Evolutionary conservation across 1,139 yeast species (phyloP), one percentile per base, ranked within the genome.

Genomic region (Kurtzmaniella natalensis): DNA sequence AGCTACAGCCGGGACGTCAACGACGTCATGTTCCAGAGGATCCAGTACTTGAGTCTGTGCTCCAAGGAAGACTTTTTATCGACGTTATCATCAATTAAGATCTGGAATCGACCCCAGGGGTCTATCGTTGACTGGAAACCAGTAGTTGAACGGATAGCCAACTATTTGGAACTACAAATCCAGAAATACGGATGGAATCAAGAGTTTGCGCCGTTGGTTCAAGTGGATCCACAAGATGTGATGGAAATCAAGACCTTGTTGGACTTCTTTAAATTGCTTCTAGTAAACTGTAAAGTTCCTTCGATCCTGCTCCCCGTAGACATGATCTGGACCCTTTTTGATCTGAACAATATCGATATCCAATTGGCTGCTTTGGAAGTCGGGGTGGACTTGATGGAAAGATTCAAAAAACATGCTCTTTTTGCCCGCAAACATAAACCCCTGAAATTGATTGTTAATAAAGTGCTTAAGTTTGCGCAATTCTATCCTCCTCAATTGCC

Each of bases 121-220:
- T 89, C 85, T 45, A 57, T 89, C 30, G 72, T 73, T 44, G 81
- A 80, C 40, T 89, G 95, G 94, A 72, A 85, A 15, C 72, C 81
- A 0, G 76, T 86, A 1, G 63, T 89, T 44, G 83, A 88, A 54
- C 67, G 81, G 44, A 78, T 88, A 47, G 96, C 88, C 51, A 71
- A 65, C 10, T 69, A 85, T 14, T 61, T 86, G 37, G 84, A 79
- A 35, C 45, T 47, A 4, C 59, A 71, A 26, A 72, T 82, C 18
- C 56, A 57, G 10, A 74, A 74, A 42, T 83, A 86, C 48, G 69
- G 65, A 5, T 67, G 83, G 30, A 64, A 63, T 21, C 64, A 68
- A 13, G 74, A 70, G n/a, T 53, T 49, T 39, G 69, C 72, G 7
- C 64, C 57, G 37, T 65, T 84, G 25, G 58, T 57, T 13, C 61